Conservation (phyloP, 441 rosid species). For the Euphorbia schlechtendalii region DNA sequence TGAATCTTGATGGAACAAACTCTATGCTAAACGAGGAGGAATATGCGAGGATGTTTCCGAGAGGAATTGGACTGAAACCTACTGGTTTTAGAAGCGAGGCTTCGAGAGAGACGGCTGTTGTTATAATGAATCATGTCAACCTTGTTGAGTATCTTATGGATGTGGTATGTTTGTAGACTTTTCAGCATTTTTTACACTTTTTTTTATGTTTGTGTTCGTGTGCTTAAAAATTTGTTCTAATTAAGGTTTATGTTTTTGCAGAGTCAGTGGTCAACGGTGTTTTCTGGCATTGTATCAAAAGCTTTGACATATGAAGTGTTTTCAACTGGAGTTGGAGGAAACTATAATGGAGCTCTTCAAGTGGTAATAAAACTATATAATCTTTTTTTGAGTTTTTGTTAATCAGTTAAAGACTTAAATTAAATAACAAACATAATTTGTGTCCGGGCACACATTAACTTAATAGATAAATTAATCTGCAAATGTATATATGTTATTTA, state of each 20-base stretch:
- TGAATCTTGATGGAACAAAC: conserved; percentile 41
- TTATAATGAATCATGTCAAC: conserved; percentile 55
- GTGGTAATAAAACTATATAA: conserved; percentile 18
- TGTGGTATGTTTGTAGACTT: conserved; percentile 35
- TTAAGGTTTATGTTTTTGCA: conserved; percentile 16
- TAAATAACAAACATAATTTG: not conserved
- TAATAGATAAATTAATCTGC: no score
- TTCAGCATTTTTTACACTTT: not conserved
- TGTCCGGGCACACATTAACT: no score
- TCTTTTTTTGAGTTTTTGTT: not conserved
- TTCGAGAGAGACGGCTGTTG: conserved; percentile 55
- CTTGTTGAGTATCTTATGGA: conserved; percentile 81
- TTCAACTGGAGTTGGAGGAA: conserved; percentile 58
- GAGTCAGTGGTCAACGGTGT: conserved; percentile 74
- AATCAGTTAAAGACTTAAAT: not conserved
- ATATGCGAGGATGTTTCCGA: conserved; percentile 43
- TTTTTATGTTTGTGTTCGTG: not conserved
- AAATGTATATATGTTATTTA: no score
- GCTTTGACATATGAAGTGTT: conserved; percentile 60
- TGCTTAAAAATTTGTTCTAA: no score
- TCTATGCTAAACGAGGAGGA: conserved; percentile 56
- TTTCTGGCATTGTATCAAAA: conserved; percentile 64
- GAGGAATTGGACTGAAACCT: conserved; percentile 56
- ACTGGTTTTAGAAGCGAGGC: conserved; percentile 68
- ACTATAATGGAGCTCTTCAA: conserved; percentile 61